Percentiles rank a stretch among this genome's conserved stretches.
Conservation (phyloP, 805 yeast genomes). For the Sugiyamaella marilandica region DNA sequence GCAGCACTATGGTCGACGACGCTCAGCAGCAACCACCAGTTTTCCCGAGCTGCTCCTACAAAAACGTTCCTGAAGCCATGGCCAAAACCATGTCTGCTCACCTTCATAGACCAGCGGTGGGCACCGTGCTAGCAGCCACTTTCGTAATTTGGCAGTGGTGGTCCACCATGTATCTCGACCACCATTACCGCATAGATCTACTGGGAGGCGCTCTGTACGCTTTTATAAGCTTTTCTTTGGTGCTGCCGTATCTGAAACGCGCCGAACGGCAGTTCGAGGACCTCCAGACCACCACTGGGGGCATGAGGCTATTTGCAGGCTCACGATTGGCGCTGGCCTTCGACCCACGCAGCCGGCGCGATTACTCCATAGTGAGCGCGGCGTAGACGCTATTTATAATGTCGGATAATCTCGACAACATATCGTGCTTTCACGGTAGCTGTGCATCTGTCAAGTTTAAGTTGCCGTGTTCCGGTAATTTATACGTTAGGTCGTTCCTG, state of each 20-base stretch:
- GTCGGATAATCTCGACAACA: neutral
- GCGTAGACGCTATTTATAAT: neutral
- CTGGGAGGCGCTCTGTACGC: conserved; percentile 54
- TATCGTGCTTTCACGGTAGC: too few species aligned
- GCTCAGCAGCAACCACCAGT: too few species aligned
- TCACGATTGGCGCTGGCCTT: conserved; percentile 48
- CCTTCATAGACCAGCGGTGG: conserved; percentile 4
- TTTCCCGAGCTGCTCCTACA: too few species aligned
- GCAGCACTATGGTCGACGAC: too few species aligned
- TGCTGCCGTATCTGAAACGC: conserved; percentile 34
- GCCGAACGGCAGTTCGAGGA: conserved; percentile 35
- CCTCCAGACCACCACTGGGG: conserved; percentile 31
- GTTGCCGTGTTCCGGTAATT: too few species aligned
- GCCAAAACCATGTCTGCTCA: too few species aligned
- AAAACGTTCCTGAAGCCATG: too few species aligned
- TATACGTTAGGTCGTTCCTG: too few species aligned
- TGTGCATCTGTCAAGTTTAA: too few species aligned
- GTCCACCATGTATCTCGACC: conserved; percentile 70
- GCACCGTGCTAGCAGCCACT: conserved; percentile 31
- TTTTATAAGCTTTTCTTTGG: conserved; percentile 38
- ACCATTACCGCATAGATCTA: conserved; percentile 64
- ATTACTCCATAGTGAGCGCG: neutral
- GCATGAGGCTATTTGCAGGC: conserved; percentile 58
- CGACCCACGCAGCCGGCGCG: conserved; percentile 39
- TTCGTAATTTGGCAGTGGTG: conserved; percentile 64